Conservation (phyloP, 441 rosid genomes). For the Dalechampia spathulata region DNA sequence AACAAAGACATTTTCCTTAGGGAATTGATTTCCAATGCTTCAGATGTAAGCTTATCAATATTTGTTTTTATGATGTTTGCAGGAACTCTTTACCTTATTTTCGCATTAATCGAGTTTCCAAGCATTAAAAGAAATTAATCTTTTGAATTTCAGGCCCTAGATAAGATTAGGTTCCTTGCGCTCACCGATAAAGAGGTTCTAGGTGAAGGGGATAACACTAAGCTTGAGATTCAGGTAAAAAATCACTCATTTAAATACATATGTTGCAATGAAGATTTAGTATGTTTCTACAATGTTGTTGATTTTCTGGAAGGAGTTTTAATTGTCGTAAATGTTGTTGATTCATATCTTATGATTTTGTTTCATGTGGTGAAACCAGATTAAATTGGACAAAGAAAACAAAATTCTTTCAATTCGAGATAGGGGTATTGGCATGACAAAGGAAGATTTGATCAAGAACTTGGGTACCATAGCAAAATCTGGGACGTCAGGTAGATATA, state of each 20-base stretch:
- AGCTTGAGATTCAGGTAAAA: slow-evolving; percentile 93
- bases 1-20: slow-evolving; percentile 94
- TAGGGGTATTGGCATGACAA: slow-evolving; percentile 95
- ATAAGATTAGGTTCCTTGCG: slow-evolving; percentile 89
- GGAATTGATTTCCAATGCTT: slow-evolving; percentile 95
- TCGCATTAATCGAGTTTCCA: not conserved
- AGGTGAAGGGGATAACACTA: slow-evolving; percentile 88
- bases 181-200: slow-evolving; percentile 83
- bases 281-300: not conserved
- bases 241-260: not conserved
- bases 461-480: slow-evolving; percentile 97
- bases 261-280: not conserved
- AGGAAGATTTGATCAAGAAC: slow-evolving; percentile 88
- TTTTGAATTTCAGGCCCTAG: slow-evolving; percentile 55
- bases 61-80: not conserved
- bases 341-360: too few species aligned
- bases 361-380: slow-evolving; percentile 34
- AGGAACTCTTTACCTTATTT: not conserved
- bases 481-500: slow-evolving; percentile 79
- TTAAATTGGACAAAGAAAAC: slow-evolving; percentile 82
- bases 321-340: not conserved
- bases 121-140: not conserved
- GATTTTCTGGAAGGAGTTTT: not conserved
- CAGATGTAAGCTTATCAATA: slow-evolving; percentile 54
- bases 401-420: slow-evolving; percentile 79